A percentile compares a stretch with the other conserved stretches of the same genome.
phyloP scores from a whole-genome alignment of 306 rosid species.

The Prunus armeniaca region DNA sequence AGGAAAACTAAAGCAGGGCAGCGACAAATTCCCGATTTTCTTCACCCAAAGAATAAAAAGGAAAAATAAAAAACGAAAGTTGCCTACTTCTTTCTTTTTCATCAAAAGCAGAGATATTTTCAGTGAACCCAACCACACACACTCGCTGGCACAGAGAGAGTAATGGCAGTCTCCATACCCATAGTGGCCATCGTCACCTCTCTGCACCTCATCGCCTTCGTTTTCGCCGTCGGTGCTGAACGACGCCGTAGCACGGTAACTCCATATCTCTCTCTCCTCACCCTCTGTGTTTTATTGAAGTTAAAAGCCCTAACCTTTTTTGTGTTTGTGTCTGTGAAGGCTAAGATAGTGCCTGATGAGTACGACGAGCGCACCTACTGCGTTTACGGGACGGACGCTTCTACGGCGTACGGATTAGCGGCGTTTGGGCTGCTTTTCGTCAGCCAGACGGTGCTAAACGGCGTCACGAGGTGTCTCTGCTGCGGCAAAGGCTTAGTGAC shows the following conservation, averaged over 20 bases:
- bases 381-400: constrained; percentile 73
- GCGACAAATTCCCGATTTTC: not conserved
- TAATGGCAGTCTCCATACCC: constrained; percentile 66
- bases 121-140: not conserved
- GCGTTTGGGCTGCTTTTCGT: constrained; percentile 63
- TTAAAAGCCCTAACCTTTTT: not conserved
- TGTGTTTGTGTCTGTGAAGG: constrained; percentile 39
- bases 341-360: constrained; percentile 54
- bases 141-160: not conserved
- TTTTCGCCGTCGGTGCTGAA: constrained; percentile 89
- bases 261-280: not conserved
- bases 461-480: constrained; percentile 84
- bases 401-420: constrained; percentile 80
- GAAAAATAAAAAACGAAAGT: not conserved
- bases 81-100: constrained; percentile 7
- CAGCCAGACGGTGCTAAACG: constrained; percentile 64
- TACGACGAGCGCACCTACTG: constrained; percentile 74
- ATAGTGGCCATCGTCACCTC: constrained; percentile 52
- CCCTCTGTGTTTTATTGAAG: not conserved
- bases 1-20: not conserved
- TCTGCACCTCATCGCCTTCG: constrained; percentile 82
- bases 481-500: constrained; percentile 82
- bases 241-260: constrained; percentile 76
- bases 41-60: not conserved
- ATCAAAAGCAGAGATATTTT: constrained; percentile 17